Evolutionary conservation across 176 grass and related monocot genomes (phyloP), one percentile per base, ranked within the genome.

Genomic region (Eragrostis nindensis): DNA sequence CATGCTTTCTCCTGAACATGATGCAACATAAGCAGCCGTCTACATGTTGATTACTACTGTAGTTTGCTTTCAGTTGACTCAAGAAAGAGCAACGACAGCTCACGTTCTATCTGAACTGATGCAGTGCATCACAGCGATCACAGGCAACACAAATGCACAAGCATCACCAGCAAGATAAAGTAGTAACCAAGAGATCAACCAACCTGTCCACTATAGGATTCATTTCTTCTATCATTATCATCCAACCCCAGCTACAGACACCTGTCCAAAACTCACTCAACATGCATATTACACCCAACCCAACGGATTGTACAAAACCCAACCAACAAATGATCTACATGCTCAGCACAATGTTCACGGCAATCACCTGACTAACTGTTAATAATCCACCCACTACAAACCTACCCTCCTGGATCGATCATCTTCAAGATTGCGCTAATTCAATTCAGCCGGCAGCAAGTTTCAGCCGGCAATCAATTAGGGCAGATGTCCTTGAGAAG

Each of bases 401-500:
- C n/a, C n/a, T n/a, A n/a, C n/a, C n/a, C n/a, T n/a, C n/a, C n/a
- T n/a, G n/a, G n/a, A n/a, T n/a, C 15, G 11, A 53, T 11, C 52
- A 70, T 57, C 64, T n/a, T 26, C 38, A 14, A 67, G 54, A 21
- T 32, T 83, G 41, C 85, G 54, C 74, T 52, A 26, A 65, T n/a
- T n/a, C 19, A 60, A n/a, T n/a, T 61, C 24, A 61, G 24, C 60
- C 79, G 25, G 2, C 36, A 15, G 24, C n/a, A 52, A 16, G 83
- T 62, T 22, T 84, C 52, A 60, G 9, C 22, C 11, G 11, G 11
- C 24, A n/a, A 8, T 38, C 39, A 77, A 19, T 71, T 82, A 2
- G 92, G 92, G 48, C 86, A 82, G 69, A 95, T 82, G 78, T 98
- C 90, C 77, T 90, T 90, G 68, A 88, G 59, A 17, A 64, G 79